A percentile compares a stretch with the other conserved stretches of the same genome.
These are phyloP conservation scores for Musa acuminata DNA, from an alignment of 176 grass and related monocot genomes.

Conservation along the genomic window DNA sequence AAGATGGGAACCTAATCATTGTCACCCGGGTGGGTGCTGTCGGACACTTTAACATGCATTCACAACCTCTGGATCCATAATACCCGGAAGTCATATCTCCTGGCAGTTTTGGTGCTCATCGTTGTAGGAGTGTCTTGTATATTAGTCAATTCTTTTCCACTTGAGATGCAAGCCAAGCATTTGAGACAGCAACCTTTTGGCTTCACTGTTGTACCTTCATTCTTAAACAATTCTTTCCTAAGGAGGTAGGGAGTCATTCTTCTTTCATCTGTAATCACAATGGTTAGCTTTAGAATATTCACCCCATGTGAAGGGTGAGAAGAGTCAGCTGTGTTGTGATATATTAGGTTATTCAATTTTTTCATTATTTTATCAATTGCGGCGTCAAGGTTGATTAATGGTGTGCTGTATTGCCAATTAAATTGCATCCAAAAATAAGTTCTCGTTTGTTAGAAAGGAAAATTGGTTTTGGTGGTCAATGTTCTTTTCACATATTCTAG, in stretches of 20 bases:
- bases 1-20: constrained; percentile 21
- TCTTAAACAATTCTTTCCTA: not conserved
- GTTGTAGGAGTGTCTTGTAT: not conserved
- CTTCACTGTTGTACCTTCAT: not conserved
- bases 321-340: not conserved
- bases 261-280: not conserved
- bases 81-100: not conserved
- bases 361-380: not conserved
- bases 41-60: not conserved
- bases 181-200: not conserved
- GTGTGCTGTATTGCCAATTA: too few relatives aligned
- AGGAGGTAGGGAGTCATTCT: not conserved
- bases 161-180: not conserved
- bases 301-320: not conserved
- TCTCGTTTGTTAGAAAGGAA: too few relatives aligned
- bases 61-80: not conserved
- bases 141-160: not conserved
- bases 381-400: too few relatives aligned
- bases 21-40: constrained; percentile 28
- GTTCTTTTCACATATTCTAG: too few relatives aligned
- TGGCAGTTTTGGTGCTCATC: not conserved
- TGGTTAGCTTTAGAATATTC: not conserved
- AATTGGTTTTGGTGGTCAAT: too few relatives aligned
- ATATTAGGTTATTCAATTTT: not conserved
- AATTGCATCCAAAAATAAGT: too few relatives aligned